Base-by-base conservation (phyloP, 805 yeast genomes). In the Grigorovia humatica region DNA sequence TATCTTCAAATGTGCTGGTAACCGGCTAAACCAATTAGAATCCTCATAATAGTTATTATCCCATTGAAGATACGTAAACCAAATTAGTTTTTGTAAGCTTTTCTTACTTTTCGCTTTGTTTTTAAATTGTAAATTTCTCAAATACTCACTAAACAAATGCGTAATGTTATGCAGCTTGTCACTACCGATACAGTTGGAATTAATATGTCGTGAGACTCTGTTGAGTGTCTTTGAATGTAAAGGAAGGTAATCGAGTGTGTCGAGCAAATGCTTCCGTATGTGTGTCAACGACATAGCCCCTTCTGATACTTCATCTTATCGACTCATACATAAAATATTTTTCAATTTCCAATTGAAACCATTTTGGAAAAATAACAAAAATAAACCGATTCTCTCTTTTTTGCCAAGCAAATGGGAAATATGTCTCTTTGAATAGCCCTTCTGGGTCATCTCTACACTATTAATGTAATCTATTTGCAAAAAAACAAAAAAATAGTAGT, bases 1-100 rank as follows among this genome's bases (percentile, higher is more conserved):
- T 30, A 51, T 47, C n/a, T 20, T 30, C 27, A 55, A 46, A 48
- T 55, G 55, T 12, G 44, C 5, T 0, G 55, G 51, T 6, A 46
- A 20, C 15, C 8, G 18, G 23, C 9, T 11, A 15, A 38, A 18
- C 17, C 19, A 17, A 17, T 27, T 19, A 17, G 43, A 30, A n/a
- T 32, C 44, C n/a, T 43, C 19, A 3, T 9, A 12, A 17, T 40
- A 6, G 5, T 30, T 13, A 32, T 50, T 50, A 35, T 47, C 52
- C 52, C 52, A 50, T 41, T 46, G 52, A 46, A 32, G 46, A 18
- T 50, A 46, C 18, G 45, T 32, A 9, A 9, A 15, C 42, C 41
- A 42, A 18, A 50, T 9, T 11, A 50, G 19, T 29, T 42, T 13
- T n/a, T 41, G 23, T 3, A 50, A 15, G 12, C 15, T 13, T 35